phyloP scores from a whole-genome alignment of 2,329 filamentous ascomycete species.

The Trichoderma atroviride region DNA sequence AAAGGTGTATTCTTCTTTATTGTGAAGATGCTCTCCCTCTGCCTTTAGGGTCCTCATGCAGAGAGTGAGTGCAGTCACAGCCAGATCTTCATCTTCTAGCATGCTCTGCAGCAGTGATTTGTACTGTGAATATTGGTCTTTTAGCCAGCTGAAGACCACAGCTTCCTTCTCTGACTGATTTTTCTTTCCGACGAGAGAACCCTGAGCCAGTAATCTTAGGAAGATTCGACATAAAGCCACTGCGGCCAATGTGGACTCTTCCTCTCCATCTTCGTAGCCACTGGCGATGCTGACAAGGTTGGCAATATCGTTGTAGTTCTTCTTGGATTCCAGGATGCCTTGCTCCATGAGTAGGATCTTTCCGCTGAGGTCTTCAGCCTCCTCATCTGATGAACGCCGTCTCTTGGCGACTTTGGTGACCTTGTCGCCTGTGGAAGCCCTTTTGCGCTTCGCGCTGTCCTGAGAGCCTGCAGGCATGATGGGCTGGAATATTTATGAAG shows the following conservation, averaged over 20 bases:
- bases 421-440: conserved; percentile 43
- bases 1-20: conserved; percentile 68
- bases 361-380: conserved; percentile 58
- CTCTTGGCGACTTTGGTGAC: conserved; percentile 50
- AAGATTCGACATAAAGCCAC: conserved; percentile 87
- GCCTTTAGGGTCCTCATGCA: conserved; percentile 84
- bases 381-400: conserved; percentile 50
- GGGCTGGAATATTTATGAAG: conserved; percentile 4
- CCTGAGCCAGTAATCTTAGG: conserved; percentile 74
- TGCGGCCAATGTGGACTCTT: conserved; percentile 66
- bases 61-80: conserved; percentile 73
- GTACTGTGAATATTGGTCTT: conserved; percentile 72
- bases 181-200: conserved; percentile 67
- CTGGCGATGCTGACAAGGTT: conserved; percentile 63
- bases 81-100: conserved; percentile 64
- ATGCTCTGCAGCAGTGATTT: conserved; percentile 63
- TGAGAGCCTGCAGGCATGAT: conserved; percentile 21
- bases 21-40: conserved; percentile 66
- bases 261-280: conserved; percentile 51
- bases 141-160: conserved; percentile 77
- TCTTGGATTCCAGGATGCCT: conserved; percentile 80
- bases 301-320: conserved; percentile 89
- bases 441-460: conserved; percentile 56
- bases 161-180: conserved; percentile 71
- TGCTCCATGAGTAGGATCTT: conserved; percentile 76